Conservation (phyloP, 345 rosid species). For the Lepidium aucheri region DNA sequence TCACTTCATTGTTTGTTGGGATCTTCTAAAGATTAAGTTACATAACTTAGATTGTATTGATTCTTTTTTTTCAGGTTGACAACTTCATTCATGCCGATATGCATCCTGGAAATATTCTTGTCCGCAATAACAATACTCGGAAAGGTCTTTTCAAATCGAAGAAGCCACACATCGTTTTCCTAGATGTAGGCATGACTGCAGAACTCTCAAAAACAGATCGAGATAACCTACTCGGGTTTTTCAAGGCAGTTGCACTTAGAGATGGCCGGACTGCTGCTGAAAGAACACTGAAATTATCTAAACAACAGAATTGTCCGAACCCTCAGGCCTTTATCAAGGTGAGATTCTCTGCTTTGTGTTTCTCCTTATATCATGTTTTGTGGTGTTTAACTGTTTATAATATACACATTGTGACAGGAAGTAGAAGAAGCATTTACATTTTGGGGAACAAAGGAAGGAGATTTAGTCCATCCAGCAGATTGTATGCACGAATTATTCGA, state of each 20-base stretch:
- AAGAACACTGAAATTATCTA: conserved; percentile 66
- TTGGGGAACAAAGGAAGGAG: conserved; percentile 95
- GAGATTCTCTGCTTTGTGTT: not conserved
- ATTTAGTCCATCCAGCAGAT: conserved; percentile 82
- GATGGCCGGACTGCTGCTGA: conserved; percentile 96
- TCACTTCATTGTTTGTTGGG: not conserved
- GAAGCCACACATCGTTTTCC: conserved; percentile 95
- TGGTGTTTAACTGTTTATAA: no score
- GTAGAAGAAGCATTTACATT: conserved; percentile 76
- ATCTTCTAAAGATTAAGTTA: not conserved
- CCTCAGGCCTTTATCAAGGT: conserved; percentile 81
- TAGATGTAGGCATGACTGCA: conserved; percentile 99
- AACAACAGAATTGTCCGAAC: conserved; percentile 81
- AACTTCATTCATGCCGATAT: conserved; percentile 98
- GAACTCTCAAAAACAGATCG: conserved; percentile 82
- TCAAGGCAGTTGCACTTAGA: conserved; percentile 85
- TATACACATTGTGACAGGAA: conserved; percentile 45
- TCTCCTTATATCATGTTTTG: not conserved
- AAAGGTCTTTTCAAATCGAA: conserved; percentile 64
- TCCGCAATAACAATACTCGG: conserved; percentile 53
- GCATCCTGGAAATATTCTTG: conserved; percentile 99
- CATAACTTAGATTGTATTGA: not conserved
- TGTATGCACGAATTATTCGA: conserved; percentile 95
- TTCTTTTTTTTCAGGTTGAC: conserved; percentile 60
- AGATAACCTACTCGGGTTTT: conserved; percentile 73